Evolutionary conservation across 345 rosid genomes (phyloP), one percentile per base, ranked within the genome.

Genomic region (Excoecaria cochinchinensis): DNA sequence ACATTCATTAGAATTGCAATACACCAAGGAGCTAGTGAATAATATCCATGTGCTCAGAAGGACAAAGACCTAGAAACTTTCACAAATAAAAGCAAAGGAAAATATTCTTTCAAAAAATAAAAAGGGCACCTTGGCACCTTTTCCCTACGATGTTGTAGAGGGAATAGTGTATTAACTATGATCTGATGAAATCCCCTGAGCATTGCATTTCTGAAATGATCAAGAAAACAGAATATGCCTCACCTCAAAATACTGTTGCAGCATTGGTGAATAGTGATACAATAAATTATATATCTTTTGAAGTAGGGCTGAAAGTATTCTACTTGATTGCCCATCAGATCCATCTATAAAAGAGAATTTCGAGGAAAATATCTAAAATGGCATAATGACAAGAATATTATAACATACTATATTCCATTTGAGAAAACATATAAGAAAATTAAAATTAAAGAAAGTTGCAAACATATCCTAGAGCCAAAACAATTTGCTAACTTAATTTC

Each of bases 251-350:
- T 82, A 38, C 22, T 85, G 86, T 56, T 82, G 82, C 71, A 88
- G 60, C 52, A 80, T 75, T 8, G 79, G 81, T 62, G 92, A 79
- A 75, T 82, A 68, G 31, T 77, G 85, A 75, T 60, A 67, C 19
- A 94, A 79, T 61, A 77, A 78, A 64, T 60, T 60, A 78, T 87
- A 85, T 74, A 85, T 82, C 85, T 80, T 87, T 80, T 89, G 79
- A 17, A 94, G 91, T 39, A 88, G 67, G 70, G 67, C 71, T 70
- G 78, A 68, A 19, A 87, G 91, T 6, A 22, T 36, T 92, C 97
- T 17, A 92, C 98, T 85, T 89, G 97, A 82, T 94, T 90, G 0
- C 90, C 97, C 42, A 94, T 86, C 62, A 92, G 85, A 83, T 94
- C 97, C 74, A 94, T 97, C 97, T 92, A 62, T 6, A 39, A 15